Base-by-base conservation (phyloP, 1,284 basidiomycete species). In the Boletus sp. region DNA sequence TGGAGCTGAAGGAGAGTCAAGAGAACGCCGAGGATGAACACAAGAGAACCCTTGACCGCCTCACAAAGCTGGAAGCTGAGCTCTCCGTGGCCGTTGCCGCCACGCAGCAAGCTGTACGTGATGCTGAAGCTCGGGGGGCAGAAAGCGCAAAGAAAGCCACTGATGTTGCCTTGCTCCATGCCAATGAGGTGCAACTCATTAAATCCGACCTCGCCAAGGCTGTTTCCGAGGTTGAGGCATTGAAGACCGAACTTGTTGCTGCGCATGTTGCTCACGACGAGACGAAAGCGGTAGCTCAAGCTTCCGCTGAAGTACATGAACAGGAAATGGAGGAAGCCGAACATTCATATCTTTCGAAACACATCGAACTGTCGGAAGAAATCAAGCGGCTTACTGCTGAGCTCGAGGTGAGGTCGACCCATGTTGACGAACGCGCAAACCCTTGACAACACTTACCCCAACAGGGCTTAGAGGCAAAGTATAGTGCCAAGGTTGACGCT, bases 1-100 rank as follows among this genome's bases (percentile, higher is more conserved):
- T 92, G 45, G 90, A 92, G 67, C 65, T 87, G 49, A 87, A 79
- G 63, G 86, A 88, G 57, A 72, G 72, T 20, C 78, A 83, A 53
- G 88, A 91, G 53, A 72, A 72, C 29, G 70, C 72, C 4, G 81
- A 83, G 54, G 85, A 87, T 47, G 76, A 77, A 36, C 76, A 75
- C 43, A 70, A 69, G 36, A 70, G 72, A 55, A 65, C 73, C 8
- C 58, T 75, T 38, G 62, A 66, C n/a, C 75, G 68, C 39, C 68
- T 87, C 39, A 73, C 76, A 55, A 57, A 58, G 9, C 62, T 86
- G 39, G 80, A 86, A 60, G 70, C 68, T 32, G 73, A 82, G 46
- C 64, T 84, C 10, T 58, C 64, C 1, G 69, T 70, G 27, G 75
- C 76, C 4, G 64, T 68, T 13, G 73, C 74, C 14, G 77, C 81